Conservation (phyloP, 371 early-diverging fungal species). For the Rhizopus arrhizus region DNA sequence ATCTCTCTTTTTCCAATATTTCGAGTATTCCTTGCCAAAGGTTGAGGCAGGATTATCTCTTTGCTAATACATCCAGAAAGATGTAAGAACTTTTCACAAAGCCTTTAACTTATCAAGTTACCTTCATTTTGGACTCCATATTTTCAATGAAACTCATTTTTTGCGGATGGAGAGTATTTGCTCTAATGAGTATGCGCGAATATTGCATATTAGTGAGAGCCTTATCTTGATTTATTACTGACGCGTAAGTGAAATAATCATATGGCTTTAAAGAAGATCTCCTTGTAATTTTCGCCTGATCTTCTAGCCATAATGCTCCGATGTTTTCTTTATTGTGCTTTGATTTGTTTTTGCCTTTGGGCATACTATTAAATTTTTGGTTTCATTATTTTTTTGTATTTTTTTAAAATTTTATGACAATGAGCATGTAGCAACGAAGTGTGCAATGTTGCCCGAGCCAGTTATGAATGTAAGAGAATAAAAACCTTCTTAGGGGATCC, state of each 20-base stretch:
- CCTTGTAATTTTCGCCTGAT: not conserved
- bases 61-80: conserved; percentile 14
- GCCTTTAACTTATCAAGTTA: not conserved
- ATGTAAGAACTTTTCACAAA: conserved; percentile 9
- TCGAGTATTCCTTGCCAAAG: conserved; percentile 7
- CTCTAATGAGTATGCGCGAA: not conserved
- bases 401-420: too few species aligned
- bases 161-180: not conserved
- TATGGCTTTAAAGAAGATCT: not conserved
- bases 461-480: too few species aligned
- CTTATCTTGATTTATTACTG: not conserved
- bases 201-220: not conserved
- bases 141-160: too few species aligned
- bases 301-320: not conserved
- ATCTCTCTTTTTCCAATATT: conserved; percentile 8
- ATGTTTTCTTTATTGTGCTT: too few species aligned
- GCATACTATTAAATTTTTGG: too few species aligned
- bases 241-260: not conserved
- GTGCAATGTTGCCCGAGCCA: too few species aligned
- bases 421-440: too few species aligned
- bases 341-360: too few species aligned
- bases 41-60: conserved; percentile 5
- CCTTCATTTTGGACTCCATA: not conserved
- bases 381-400: too few species aligned
- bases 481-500: too few species aligned